Conservation (phyloP, 345 rosid genomes). For the Pugionium dolabratum region DNA sequence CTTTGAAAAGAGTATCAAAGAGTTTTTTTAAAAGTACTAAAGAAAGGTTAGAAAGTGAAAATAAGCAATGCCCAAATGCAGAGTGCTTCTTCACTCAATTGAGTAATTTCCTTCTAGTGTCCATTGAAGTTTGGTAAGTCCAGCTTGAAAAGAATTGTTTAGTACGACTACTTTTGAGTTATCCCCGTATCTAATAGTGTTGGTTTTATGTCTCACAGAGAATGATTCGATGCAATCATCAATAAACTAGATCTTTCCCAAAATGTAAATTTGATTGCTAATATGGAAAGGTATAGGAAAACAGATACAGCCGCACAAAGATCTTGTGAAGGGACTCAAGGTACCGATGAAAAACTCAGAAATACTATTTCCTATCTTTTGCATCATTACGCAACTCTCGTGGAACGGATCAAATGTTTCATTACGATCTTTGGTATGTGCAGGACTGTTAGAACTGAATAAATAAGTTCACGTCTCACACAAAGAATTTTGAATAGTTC, state of each 20-base stretch:
- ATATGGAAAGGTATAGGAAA: conserved; percentile 50
- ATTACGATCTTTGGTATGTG: background rate
- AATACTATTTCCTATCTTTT: background rate
- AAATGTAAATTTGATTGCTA: conserved; percentile 38
- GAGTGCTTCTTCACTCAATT: conserved; percentile 38
- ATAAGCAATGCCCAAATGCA: conserved; percentile 27
- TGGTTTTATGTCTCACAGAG: conserved; percentile 26
- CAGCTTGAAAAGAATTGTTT: conserved; percentile 1
- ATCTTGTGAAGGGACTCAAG: conserved; percentile 63
- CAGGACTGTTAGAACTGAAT: conserved; percentile 29
- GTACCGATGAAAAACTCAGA: conserved; percentile 13
- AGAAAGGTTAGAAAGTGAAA: conserved; percentile 48
- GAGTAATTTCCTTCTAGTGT: conserved; percentile 38
- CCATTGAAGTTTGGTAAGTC: conserved; percentile 55
- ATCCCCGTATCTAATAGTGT: conserved; percentile 8
- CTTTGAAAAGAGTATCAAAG: conserved; percentile 47
- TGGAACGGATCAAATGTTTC: background rate
- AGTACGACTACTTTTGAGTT: background rate
- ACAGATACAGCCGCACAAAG: conserved; percentile 61
- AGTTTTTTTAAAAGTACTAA: conserved; percentile 43
- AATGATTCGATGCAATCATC: conserved; percentile 44
- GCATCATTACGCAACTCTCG: conserved; percentile 3
- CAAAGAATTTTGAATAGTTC: no score
- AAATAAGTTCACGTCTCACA: no score
- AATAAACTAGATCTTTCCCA: conserved; percentile 41